These are phyloP conservation scores for Fusarium penzigii DNA, from an alignment of 2,329 filamentous ascomycete species.

Conservation along the genomic window DNA sequence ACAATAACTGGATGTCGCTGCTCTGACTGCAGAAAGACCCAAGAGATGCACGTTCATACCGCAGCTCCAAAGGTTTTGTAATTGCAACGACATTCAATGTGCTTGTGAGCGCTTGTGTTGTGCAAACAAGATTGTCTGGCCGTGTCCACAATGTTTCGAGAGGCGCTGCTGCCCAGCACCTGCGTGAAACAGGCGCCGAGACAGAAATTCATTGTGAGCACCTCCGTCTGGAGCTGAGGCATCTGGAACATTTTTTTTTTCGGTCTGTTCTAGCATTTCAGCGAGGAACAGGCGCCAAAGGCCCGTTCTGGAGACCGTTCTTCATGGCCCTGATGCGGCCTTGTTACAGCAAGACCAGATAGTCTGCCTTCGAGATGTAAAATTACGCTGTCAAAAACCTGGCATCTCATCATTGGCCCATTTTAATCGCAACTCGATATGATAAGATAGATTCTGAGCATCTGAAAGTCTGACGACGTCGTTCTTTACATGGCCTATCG, in stretches of 20 bases:
- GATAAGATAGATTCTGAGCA: not conserved
- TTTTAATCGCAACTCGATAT: too few species aligned
- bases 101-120: not conserved
- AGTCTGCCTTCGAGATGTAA: not conserved
- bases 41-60: not conserved
- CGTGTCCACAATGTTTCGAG: constrained; percentile 20
- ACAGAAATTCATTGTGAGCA: not conserved
- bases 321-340: constrained; percentile 6
- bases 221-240: too few species aligned
- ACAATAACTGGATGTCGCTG: not conserved
- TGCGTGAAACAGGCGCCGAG: constrained; percentile 19
- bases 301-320: constrained; percentile 10
- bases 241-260: too few species aligned
- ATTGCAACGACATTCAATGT: not conserved
- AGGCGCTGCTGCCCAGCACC: constrained; percentile 18
- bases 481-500: not conserved
- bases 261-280: not conserved
- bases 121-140: not conserved
- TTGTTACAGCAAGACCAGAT: constrained; percentile 2
- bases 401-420: too few species aligned
- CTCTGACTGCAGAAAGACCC: not conserved
- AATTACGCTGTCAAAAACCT: too few species aligned
- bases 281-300: constrained; percentile 20
- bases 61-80: not conserved
- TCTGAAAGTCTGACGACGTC: not conserved